These are phyloP conservation scores for Candida montana DNA, from an alignment of 805 yeast genomes.

Conservation along the genomic window DNA sequence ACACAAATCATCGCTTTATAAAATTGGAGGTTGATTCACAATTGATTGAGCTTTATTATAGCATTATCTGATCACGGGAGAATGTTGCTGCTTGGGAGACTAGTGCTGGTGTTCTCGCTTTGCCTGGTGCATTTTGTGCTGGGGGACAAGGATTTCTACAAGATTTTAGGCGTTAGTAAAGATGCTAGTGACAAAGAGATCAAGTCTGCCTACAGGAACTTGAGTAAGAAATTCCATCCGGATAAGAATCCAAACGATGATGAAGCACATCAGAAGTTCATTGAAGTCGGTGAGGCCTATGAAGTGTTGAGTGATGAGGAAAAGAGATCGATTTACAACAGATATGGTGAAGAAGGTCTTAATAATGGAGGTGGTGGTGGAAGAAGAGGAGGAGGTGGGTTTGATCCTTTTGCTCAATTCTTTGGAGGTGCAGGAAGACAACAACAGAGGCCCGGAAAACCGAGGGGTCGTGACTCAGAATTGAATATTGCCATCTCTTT, in stretches of 20 bases:
- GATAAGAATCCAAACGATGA: slow-evolving; percentile 86
- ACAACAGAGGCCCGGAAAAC: slow-evolving; percentile 32
- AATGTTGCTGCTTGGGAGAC: slow-evolving; percentile 4
- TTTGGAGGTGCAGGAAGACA: slow-evolving; percentile 39
- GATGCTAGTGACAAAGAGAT: slow-evolving; percentile 76
- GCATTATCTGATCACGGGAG: too few relatives aligned
- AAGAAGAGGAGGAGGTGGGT: slow-evolving; percentile 37
- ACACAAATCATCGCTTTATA: neutral
- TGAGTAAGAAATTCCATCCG: slow-evolving; percentile 87
- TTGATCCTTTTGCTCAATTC: slow-evolving; percentile 61
- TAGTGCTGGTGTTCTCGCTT: slow-evolving; percentile 3
- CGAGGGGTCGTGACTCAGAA: slow-evolving; percentile 58
- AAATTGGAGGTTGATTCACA: too few relatives aligned
- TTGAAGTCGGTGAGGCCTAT: slow-evolving; percentile 91
- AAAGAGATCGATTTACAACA: slow-evolving; percentile 64
- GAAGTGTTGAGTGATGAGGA: slow-evolving; percentile 73
- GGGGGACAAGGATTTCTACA: slow-evolving; percentile 43
- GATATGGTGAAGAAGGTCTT: slow-evolving; percentile 71
- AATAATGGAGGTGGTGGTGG: slow-evolving; percentile 52
- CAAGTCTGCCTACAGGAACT: slow-evolving; percentile 75
- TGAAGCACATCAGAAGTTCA: slow-evolving; percentile 78
- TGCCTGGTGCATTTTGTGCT: slow-evolving; percentile 3
- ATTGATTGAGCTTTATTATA: too few relatives aligned
- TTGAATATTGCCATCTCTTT: slow-evolving; percentile 53
- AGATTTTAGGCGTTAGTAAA: slow-evolving; percentile 62